Evolutionary conservation across 371 early-diverging fungal genomes (phyloP).

Genomic region (Apophysomyces variabilis): DNA sequence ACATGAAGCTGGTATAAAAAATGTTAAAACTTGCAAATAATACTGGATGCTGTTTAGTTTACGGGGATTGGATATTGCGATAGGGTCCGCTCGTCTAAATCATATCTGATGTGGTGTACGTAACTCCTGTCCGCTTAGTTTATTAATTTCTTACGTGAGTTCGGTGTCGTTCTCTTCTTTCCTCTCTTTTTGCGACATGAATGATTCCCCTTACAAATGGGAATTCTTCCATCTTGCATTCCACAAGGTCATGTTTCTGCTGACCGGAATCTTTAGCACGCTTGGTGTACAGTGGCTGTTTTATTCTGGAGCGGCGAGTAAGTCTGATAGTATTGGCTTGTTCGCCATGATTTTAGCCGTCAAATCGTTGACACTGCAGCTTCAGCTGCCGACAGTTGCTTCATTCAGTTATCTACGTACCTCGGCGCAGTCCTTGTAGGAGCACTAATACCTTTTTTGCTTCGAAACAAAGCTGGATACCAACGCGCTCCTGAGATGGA

Average conservation of each 20-base stretch:
- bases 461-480: slow-evolving; percentile 24
- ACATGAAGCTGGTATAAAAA: too few species aligned
- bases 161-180: neutral
- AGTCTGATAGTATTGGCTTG: slow-evolving; percentile 19
- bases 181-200: neutral
- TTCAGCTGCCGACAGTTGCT: slow-evolving; percentile 56
- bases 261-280: slow-evolving; percentile 62
- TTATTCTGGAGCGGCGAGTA: slow-evolving; percentile 71
- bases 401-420: slow-evolving; percentile 60
- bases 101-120: too few species aligned
- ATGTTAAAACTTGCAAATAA: too few species aligned
- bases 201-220: neutral
- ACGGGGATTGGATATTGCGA: too few species aligned
- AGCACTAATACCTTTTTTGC: slow-evolving; percentile 49
- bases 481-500: slow-evolving; percentile 20
- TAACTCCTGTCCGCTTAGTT: too few species aligned
- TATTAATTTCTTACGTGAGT: neutral
- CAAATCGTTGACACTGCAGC: slow-evolving; percentile 4
- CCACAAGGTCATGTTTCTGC: slow-evolving; percentile 60
- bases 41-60: too few species aligned
- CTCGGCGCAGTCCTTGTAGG: slow-evolving; percentile 67
- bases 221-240: slow-evolving; percentile 31
- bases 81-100: too few species aligned
- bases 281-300: slow-evolving; percentile 69
- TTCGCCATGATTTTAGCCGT: too few species aligned